Conservation (phyloP, 768 basidiomycete genomes). For the Scleroderma citrinum region DNA sequence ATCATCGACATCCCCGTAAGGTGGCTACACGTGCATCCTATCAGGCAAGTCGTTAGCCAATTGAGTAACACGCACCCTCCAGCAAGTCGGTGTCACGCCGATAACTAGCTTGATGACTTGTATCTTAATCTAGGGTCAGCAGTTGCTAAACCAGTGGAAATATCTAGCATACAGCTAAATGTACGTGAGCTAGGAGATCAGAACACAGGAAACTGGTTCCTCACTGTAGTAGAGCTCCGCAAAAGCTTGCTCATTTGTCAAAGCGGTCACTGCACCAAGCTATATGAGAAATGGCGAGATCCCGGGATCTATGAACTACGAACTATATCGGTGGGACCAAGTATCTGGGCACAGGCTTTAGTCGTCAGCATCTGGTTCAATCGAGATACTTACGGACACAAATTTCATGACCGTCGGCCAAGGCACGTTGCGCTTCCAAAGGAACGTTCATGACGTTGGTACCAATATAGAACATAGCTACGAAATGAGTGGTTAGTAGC, state of each 20-base stretch:
- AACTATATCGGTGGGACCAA: slow-evolving; percentile 43
- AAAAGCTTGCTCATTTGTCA: slow-evolving; percentile 60
- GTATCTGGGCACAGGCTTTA: slow-evolving; percentile 16
- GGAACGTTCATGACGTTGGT: slow-evolving; percentile 56
- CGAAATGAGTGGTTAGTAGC: background rate
- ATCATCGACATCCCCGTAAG: slow-evolving; percentile 67
- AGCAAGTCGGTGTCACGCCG: slow-evolving; percentile 55
- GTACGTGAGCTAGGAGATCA: background rate
- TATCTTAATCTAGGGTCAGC: slow-evolving; percentile 28
- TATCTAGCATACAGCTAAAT: slow-evolving; percentile 19
- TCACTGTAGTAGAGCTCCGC: slow-evolving; percentile 74
- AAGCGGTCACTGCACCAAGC: slow-evolving; percentile 43
- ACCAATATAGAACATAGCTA: slow-evolving; percentile 61
- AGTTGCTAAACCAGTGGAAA: background rate
- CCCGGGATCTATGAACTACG: slow-evolving; percentile 9
- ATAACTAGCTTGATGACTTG: slow-evolving; percentile 50
- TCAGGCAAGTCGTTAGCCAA: background rate
- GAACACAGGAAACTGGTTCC: slow-evolving; percentile 10
- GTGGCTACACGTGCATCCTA: slow-evolving; percentile 35
- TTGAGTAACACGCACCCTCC: slow-evolving; percentile 38
- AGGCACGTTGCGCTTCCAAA: slow-evolving; percentile 46
- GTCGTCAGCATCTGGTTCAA: background rate
- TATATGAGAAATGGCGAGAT: background rate
- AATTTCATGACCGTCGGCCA: slow-evolving; percentile 55
- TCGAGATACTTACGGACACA: slow-evolving; percentile 50